These are phyloP conservation scores for Penicillium goetzii DNA, from an alignment of 495 filamentous ascomycete species.

Conservation along the genomic window DNA sequence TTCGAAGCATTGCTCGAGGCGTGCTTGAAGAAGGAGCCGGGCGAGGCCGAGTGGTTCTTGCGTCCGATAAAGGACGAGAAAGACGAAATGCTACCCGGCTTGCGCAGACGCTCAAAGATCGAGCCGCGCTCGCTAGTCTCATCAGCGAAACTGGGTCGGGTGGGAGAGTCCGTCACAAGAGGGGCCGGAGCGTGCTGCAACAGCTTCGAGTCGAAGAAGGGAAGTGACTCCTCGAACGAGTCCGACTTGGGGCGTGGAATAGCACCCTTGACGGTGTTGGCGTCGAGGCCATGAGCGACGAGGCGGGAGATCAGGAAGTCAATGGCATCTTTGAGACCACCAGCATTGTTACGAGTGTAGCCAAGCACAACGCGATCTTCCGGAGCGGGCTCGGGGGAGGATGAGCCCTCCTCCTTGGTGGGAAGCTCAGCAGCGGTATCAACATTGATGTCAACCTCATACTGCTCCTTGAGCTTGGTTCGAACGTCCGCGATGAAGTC, in stretches of 20 bases:
- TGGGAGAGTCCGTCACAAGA: conserved; percentile 82
- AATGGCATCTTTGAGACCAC: conserved; percentile 91
- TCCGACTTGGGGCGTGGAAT: conserved; percentile 97
- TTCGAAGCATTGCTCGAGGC: conserved; percentile 93
- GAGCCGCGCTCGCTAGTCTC: conserved; percentile 79
- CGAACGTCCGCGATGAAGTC: conserved; percentile 78
- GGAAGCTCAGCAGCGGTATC: conserved; percentile 50
- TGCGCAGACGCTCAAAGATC: conserved; percentile 85
- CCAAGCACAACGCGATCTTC: conserved; percentile 64
- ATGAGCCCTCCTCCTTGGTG: conserved; percentile 39
- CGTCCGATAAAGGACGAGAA: conserved; percentile 90
- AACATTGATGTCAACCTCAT: conserved; percentile 83
- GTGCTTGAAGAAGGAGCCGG: conserved; percentile 85
- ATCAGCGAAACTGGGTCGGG: conserved; percentile 72
- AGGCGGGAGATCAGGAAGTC: conserved; percentile 87
- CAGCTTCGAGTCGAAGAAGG: conserved; percentile 94
- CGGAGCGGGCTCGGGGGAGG: conserved; percentile 38
- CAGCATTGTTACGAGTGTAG: conserved; percentile 97
- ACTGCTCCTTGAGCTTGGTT: conserved; percentile 84
- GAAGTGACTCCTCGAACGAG: conserved; percentile 94
- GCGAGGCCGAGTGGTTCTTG: conserved; percentile 87
- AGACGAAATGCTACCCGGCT: conserved; percentile 89
- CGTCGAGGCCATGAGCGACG: conserved; percentile 80
- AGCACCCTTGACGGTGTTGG: conserved; percentile 83
- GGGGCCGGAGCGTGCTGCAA: conserved; percentile 86